Base-by-base conservation (phyloP, 2,329 filamentous ascomycete genomes). In the Sclerotinia glacialis region DNA sequence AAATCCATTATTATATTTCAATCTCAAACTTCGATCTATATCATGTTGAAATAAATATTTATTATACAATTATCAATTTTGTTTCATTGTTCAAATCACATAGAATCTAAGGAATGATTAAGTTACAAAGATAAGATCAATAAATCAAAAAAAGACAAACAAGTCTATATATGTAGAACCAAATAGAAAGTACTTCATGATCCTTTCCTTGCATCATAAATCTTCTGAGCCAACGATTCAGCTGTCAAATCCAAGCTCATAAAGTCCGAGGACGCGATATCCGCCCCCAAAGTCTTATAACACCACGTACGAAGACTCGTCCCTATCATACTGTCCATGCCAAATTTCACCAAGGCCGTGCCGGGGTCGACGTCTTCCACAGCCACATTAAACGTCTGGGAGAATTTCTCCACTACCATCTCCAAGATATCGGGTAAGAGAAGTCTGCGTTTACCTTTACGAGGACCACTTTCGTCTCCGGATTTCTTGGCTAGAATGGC, bases 381-480 rank as follows among this genome's bases (percentile, higher is more conserved):
- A 55, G 79, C 78, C 70, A 83, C 78, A 75, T 81, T 80, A 67
- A 84, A 78, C 11, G 82, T 78, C 1, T 78, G 76, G 0, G 81
- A 78, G 3, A 83, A 75, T 74, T 82, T 83, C 65, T 78, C 74
- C 1, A 82, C 74, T 42, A 68, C 66, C 50, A 72, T 68, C 9
- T 2, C 82, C 81, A 62, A 81, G 82, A 9, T 78, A 23, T 62
- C 65, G 8, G 59, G 46, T 18, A 52, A 11, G 5, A 62, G 11
- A 26, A 62, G 31, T 26, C n/a, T 42, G n/a, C 52, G 61, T 28
- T 44, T 47, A 14, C 2, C 28, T 18, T 44, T 23, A 21, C 53
- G 44, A 3, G 9, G 9, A 40, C 59, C n/a, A 18, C 5, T 14
- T 9, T 37, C 46, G 14, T 16, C 21, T 6, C 59, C 59, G 16